Evolutionary conservation across 2,329 filamentous ascomycete genomes (phyloP), one percentile per base, ranked within the genome.

Genomic region (Didymella arachidicola): DNA sequence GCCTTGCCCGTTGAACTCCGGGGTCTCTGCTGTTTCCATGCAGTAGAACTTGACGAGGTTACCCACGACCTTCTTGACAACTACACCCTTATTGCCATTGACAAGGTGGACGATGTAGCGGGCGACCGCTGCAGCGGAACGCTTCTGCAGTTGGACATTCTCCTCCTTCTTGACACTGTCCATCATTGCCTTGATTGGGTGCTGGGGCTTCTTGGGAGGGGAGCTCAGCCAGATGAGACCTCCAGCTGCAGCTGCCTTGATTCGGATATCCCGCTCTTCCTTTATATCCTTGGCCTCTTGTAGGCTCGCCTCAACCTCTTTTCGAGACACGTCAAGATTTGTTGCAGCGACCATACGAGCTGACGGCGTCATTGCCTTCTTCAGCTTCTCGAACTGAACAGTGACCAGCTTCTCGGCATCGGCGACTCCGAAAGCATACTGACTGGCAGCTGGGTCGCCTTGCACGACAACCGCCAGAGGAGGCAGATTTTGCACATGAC

Each of bases 11-110:
- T 89, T 87, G 74, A 98, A 98, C 71, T 98, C 95, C 0, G 95
- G 95, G 0, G 96, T 99, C 77, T 99, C 96, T 0, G 95, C 94
- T 1, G 96, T 96, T 74, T 99, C 95, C 71, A 97, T 92, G 72
- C 95, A 99, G 63, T 93, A 97, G 78, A 97, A 99, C 73, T 97
- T 98, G 79, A 96, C 92, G 51, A 99, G 79, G 72, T 99, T 99
- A 45, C 91, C 89, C 27, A 98, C 93, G 14, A 99, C 91, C 79
- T 99, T 99, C 76, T 97, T 93, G 16, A 95, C 93, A 12, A 96
- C 92, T 16, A 89, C 92, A 56, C 89, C 86, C 61, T 94, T 90
- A 38, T 92, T 90, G 54, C 87, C 87, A 41, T 87, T 86, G 4
- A 92, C 93, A 69, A 98, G 95, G 22, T 95, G 83, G 65, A 91